Evolutionary conservation across 2,329 filamentous ascomycete genomes (phyloP).

Genomic region (Didymella keratinophila): DNA sequence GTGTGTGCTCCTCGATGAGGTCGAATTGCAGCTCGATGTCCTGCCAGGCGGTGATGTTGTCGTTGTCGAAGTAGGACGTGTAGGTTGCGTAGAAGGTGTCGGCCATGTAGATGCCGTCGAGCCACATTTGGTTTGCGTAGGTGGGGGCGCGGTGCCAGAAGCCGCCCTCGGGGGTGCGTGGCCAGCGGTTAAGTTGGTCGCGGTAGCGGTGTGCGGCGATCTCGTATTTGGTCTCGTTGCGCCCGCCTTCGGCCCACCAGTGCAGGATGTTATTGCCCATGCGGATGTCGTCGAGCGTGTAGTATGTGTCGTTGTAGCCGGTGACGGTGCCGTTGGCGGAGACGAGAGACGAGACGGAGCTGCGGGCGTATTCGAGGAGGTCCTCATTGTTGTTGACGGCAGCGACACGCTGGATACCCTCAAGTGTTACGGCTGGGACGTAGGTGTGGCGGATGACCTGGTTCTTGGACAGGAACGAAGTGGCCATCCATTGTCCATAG

Average conservation of each 20-base stretch:
- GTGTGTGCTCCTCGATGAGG: slow-evolving; percentile 46
- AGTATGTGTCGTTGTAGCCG: slow-evolving; percentile 57
- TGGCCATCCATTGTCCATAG: slow-evolving; percentile 52
- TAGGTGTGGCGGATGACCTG: slow-evolving; percentile 55
- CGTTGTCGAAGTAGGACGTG: slow-evolving; percentile 48
- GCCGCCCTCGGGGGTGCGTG: slow-evolving; percentile 60
- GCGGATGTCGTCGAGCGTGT: slow-evolving; percentile 61
- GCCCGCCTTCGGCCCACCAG: slow-evolving; percentile 55
- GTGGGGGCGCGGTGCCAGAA: slow-evolving; percentile 62
- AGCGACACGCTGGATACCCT: slow-evolving; percentile 58
- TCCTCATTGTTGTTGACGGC: slow-evolving; percentile 54
- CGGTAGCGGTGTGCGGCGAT: slow-evolving; percentile 58
- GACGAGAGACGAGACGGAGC: slow-evolving; percentile 59
- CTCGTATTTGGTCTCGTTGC: slow-evolving; percentile 58
- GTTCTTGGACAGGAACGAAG: slow-evolving; percentile 57
- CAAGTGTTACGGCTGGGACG: slow-evolving; percentile 57
- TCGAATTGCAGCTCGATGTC: slow-evolving; percentile 52
- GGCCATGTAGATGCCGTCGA: slow-evolving; percentile 61
- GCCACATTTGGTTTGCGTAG: slow-evolving; percentile 65
- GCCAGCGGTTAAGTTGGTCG: slow-evolving; percentile 58
- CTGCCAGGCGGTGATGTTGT: slow-evolving; percentile 54
- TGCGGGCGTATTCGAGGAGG: slow-evolving; percentile 56
- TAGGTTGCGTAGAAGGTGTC: slow-evolving; percentile 52
- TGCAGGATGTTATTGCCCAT: slow-evolving; percentile 62
- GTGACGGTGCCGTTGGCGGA: slow-evolving; percentile 57